A percentile compares a stretch with the other conserved stretches of the same genome.
Conservation (phyloP, 2,329 filamentous ascomycete genomes). For the Calonectria ilicicola region DNA sequence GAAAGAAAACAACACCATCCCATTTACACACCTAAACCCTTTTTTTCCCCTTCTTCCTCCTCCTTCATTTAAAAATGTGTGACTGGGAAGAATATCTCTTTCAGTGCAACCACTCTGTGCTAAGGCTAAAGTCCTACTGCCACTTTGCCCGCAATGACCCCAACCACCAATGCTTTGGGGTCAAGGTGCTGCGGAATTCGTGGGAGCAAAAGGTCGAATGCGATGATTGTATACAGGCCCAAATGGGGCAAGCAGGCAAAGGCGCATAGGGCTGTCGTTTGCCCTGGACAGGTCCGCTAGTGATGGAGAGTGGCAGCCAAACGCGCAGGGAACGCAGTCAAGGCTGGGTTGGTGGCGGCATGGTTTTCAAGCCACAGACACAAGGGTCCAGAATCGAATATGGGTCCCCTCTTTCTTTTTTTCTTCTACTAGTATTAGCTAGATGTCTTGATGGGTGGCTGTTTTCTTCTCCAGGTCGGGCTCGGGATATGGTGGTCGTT, state of each 20-base stretch:
- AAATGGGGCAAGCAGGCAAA: neutral
- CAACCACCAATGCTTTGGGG: constrained; percentile 75
- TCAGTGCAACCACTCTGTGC: constrained; percentile 70
- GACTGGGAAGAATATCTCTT: constrained; percentile 79
- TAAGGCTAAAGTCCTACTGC: constrained; percentile 76
- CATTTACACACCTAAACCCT: no score
- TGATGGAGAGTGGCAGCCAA: no score
- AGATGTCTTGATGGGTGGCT: neutral
- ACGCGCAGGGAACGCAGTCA: neutral
- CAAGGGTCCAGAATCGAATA: no score
- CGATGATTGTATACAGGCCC: constrained; percentile 54
- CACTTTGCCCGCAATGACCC: constrained; percentile 81
- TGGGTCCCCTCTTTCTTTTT: no score
- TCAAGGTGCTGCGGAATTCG: constrained; percentile 73
- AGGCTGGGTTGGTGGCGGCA: neutral
- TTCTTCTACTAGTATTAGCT: neutral
- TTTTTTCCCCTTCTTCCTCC: neutral
- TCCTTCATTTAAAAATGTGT: constrained; percentile 66
- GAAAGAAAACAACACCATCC: neutral
- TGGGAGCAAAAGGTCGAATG: constrained; percentile 69
- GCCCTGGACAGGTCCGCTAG: no score
- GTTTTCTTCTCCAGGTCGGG: neutral
- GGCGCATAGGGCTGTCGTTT: neutral
- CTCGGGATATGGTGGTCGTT: neutral
- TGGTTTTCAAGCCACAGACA: neutral